These are phyloP conservation scores for Eimeria maxima DNA, from an alignment of 169 alveolate genomes.

Conservation along the genomic window DNA sequence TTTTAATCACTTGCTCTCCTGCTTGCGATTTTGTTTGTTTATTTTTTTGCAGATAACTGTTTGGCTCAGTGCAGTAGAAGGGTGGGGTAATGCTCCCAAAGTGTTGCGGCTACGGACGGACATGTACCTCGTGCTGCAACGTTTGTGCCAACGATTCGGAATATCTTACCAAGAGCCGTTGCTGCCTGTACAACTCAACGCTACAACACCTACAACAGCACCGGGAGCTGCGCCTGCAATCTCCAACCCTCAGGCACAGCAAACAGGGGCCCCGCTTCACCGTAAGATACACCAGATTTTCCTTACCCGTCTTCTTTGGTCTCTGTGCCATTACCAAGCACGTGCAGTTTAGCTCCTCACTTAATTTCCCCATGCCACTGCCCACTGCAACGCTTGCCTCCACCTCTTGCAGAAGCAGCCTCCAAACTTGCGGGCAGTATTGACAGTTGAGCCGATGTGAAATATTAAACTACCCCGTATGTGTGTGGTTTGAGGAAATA, in stretches of 20 bases:
- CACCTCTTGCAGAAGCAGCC: neutral
- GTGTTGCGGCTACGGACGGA: conserved; percentile 75
- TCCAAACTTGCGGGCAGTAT: neutral
- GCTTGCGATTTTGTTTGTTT: neutral
- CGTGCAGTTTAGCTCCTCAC: neutral
- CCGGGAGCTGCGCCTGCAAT: neutral
- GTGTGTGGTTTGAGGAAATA: neutral
- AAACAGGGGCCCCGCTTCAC: conserved; percentile 7
- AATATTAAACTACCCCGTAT: neutral
- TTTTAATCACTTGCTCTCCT: neutral
- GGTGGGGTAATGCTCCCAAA: conserved; percentile 76
- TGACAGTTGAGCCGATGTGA: neutral
- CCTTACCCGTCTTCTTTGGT: neutral
- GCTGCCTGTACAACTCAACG: conserved; percentile 71
- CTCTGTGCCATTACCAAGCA: neutral
- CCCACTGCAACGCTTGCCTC: neutral
- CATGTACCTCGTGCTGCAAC: conserved; percentile 71
- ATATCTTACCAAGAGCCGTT: conserved; percentile 75
- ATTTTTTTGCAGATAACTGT: conserved; percentile 36
- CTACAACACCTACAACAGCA: neutral
- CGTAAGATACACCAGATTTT: neutral
- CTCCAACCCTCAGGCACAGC: neutral
- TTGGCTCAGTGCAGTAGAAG: conserved; percentile 74
- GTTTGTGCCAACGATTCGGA: conserved; percentile 55
- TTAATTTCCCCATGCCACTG: neutral